Evolutionary conservation across 1,284 basidiomycete genomes (phyloP).

Genomic region (Mycosarcoma mackinlayi): DNA sequence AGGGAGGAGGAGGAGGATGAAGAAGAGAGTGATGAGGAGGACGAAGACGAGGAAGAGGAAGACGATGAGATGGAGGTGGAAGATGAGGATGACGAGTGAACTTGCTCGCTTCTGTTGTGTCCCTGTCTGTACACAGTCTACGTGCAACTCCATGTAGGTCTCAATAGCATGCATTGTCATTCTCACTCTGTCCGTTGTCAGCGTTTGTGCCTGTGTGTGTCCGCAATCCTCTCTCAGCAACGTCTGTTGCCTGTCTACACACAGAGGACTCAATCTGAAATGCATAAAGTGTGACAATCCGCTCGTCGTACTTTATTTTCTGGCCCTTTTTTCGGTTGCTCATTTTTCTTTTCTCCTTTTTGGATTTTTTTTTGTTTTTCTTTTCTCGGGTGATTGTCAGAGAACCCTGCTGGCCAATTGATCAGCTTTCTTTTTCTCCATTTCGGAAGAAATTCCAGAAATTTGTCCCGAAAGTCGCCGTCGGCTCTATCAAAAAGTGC

Average conservation of each 20-base stretch:
- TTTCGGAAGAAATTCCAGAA: constrained; percentile 11
- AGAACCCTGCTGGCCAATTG: no score
- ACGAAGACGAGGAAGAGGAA: constrained; percentile 26
- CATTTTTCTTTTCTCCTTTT: not conserved
- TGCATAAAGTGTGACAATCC: no score
- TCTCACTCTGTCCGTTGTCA: no score
- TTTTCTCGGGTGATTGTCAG: not conserved
- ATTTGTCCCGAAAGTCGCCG: constrained; percentile 9
- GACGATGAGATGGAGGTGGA: constrained; percentile 41
- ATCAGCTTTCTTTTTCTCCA: constrained; percentile 6
- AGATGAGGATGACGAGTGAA: constrained; percentile 44
- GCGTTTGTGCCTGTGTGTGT: no score
- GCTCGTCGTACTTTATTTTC: no score
- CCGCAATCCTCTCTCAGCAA: no score
- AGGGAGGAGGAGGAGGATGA: constrained; percentile 49
- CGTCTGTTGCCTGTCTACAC: no score
- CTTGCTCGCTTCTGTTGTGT: no score
- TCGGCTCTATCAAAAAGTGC: constrained; percentile 3
- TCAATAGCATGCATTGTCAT: not conserved
- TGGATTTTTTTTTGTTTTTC: not conserved
- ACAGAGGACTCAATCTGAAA: no score
- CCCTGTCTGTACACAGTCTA: not conserved
- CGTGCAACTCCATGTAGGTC: not conserved
- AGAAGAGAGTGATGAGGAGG: constrained; percentile 30
- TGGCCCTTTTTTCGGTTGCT: not conserved